Evolutionary conservation across 2,329 filamentous ascomycete species (phyloP).

Genomic region (Aspergillus sp.): DNA sequence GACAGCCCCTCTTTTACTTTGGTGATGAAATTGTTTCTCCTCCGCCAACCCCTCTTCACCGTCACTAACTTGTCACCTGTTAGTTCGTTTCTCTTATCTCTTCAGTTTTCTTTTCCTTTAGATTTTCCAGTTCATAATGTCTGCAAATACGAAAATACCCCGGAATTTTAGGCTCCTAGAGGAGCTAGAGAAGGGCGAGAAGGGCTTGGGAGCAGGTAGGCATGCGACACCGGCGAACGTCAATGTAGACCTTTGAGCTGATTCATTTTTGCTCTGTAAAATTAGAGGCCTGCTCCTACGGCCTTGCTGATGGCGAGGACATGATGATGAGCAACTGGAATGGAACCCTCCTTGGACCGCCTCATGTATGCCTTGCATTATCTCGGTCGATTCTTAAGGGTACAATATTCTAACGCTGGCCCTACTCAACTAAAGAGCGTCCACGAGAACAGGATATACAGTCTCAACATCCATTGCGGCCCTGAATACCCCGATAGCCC

Average conservation of each 20-base stretch:
- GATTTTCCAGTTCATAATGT: conserved; percentile 43
- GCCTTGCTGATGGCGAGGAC: conserved; percentile 89
- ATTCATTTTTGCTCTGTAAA: conserved; percentile 21
- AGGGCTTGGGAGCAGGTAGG: conserved; percentile 81
- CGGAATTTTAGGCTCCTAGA: conserved; percentile 95
- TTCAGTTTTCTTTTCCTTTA: background rate
- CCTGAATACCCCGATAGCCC: conserved; percentile 84
- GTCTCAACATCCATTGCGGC: conserved; percentile 93
- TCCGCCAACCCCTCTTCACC: conserved; percentile 6
- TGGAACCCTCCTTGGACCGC: conserved; percentile 93
- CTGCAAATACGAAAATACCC: conserved; percentile 80
- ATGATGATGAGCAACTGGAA: conserved; percentile 99
- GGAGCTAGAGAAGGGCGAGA: conserved; percentile 98
- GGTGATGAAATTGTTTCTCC: conserved; percentile 14
- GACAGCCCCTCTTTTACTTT: conserved; percentile 22
- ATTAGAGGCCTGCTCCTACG: conserved; percentile 92
- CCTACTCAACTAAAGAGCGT: conserved; percentile 63
- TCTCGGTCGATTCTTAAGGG: background rate
- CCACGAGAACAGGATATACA: conserved; percentile 99
- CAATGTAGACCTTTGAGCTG: conserved; percentile 18
- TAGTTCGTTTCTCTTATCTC: background rate
- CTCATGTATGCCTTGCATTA: conserved; percentile 67
- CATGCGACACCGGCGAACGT: conserved; percentile 8
- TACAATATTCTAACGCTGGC: conserved; percentile 15
- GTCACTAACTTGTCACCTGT: background rate